Evolutionary conservation across 495 filamentous ascomycete genomes (phyloP).

Genomic region (Hyaloscypha hepaticicola): DNA sequence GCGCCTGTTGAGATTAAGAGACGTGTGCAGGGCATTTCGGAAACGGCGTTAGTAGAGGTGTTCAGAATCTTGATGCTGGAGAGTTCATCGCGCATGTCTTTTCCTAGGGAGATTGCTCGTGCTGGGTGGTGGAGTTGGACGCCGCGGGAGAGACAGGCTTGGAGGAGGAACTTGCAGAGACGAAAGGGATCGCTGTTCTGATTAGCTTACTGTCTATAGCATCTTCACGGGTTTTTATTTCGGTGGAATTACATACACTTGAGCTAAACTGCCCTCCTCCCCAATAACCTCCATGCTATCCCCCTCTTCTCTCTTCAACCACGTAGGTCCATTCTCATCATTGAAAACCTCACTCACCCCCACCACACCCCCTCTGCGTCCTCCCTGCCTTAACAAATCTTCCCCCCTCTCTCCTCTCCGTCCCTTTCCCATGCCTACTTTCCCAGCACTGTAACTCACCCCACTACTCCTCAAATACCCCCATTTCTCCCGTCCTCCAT

Average conservation of each 20-base stretch:
- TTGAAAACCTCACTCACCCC: constrained; percentile 11
- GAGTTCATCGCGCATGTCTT: constrained; percentile 46
- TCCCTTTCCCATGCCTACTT: constrained; percentile 18
- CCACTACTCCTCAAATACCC: constrained; percentile 65
- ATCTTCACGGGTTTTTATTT: not conserved
- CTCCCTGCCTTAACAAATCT: constrained; percentile 63
- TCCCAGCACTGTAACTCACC: constrained; percentile 48
- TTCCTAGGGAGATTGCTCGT: constrained; percentile 50
- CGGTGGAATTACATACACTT: constrained; percentile 51
- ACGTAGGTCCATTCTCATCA: constrained; percentile 44
- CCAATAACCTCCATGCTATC: constrained; percentile 61
- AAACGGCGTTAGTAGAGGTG: constrained; percentile 46
- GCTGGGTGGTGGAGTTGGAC: constrained; percentile 67
- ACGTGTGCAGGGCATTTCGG: constrained; percentile 54
- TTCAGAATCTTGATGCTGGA: constrained; percentile 46
- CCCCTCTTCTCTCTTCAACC: constrained; percentile 56
- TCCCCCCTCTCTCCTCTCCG: constrained; percentile 40
- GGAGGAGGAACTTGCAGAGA: constrained; percentile 64
- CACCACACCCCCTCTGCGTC: constrained; percentile 59
- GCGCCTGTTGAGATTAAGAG: constrained; percentile 67
- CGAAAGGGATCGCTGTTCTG: constrained; percentile 52
- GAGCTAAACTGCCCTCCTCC: constrained; percentile 60
- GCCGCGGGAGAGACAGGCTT: constrained; percentile 54
- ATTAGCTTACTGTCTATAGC: not conserved
- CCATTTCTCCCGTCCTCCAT: constrained; percentile 63